Evolutionary conservation across 208 protist species (phyloP), one percentile per base, ranked within the genome.

Genomic region (Trypanosoma grayi): DNA sequence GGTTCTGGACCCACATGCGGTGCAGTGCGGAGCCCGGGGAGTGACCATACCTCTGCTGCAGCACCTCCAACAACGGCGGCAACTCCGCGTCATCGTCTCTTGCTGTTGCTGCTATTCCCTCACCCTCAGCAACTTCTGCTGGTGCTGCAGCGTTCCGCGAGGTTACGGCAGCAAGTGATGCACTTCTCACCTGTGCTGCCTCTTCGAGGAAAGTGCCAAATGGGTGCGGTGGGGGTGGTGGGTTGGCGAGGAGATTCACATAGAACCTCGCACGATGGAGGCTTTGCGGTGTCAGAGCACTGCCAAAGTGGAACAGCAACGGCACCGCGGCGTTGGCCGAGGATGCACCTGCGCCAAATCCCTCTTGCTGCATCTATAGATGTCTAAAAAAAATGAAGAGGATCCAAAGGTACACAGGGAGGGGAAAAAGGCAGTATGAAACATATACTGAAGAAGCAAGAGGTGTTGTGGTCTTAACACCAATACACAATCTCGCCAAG

Each of bases 1-100:
- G 80, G 5, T 48, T 22, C 25, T 51, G 51, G 13, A 93, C 70
- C 52, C 75, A 88, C 13, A 69, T 66, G 5, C 83, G 77, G 53
- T 85, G 67, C 34, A 88, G 54, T 0, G 70, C 72, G 2, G 64
- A 74, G 2, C 86, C 86, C 0, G 22, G 31, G 6, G 70, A 48
- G 9, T 77, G 46, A 7, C 86, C 86, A 47, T 73, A 55, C 0
- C 33, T 45, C 43, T 55, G 52, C 22, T 41, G 64, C 40, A 82
- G 61, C 31, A 36, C 31, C 1, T 37, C 52, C 18, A 58, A 69
- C 24, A 66, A 57, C 41, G 46, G 63, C 20, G 24, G 37, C 5
- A 33, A 48, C 48, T 24, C 57, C 52, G 20, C n/a, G 16, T 47
- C 34, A 33, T 44, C 40, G 36, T 2, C 39, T 22, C 11, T 30